Base-by-base conservation (phyloP, 169 alveolate genomes). In the Cryptosporidium muris region DNA sequence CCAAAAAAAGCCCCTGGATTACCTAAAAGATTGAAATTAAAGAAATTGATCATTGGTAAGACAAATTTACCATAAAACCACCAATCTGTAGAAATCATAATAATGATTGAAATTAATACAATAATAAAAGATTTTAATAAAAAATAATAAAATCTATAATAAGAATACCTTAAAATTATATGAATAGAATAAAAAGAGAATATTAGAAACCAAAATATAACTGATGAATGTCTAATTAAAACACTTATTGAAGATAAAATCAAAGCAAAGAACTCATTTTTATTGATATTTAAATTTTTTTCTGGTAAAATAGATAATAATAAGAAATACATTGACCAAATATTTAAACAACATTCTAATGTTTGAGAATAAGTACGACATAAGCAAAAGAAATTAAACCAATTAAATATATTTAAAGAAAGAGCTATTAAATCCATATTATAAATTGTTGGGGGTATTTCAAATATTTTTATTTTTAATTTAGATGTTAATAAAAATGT, bases 361-460 rank as follows among this genome's bases (percentile, higher is more conserved):
- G 90, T 58, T 45, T 81, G 64, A 25, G 90, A 67, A 3, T 88
- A 81, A 2, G 90, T 81, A 64, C 92, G 58, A 53, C 90, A 89
- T 11, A 81, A 52, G 6, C 81, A 53, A 65, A 65, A 81, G 51
- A 89, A 68, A 49, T 89, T 63, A 65, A 80, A 89, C 90, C 90
- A 81, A 43, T 89, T 82, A 48, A 64, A 53, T 63, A 81, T 48
- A 47, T 80, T 49, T 42, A 81, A 65, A 51, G 48, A 37, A 38
- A 89, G 60, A n/a, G 85, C 40, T 47, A 81, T 53, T 16, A 62
- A 4, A n/a, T 65, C 45, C 58, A 45, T 65, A 53, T 9, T 53
- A 5, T 1, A 25, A 53, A 53, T 53, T 53, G 63, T 5, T 0
- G 25, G 0, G 25, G 25, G 25, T 25, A 25, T 25, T 25, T 25